Base-by-base conservation (phyloP, 2,329 filamentous ascomycete genomes). In the Myotisia sp. region DNA sequence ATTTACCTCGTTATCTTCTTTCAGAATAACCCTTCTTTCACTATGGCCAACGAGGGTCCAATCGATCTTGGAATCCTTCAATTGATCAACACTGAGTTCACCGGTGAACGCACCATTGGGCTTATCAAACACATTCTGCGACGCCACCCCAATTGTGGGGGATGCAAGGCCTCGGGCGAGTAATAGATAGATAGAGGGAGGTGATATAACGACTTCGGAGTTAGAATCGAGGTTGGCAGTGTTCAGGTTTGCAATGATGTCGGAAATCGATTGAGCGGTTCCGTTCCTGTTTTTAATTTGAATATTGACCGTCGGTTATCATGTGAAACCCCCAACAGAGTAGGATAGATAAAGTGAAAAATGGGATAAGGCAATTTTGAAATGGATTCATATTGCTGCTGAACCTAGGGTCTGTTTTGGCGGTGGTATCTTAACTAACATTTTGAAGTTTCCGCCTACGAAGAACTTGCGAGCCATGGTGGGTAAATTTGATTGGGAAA, bases 361-460 rank as follows among this genome's bases (percentile, higher is more conserved):
- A n/a, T n/a, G n/a, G n/a, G n/a, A n/a, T n/a, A n/a, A n/a, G n/a
- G n/a, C n/a, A n/a, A n/a, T 22, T 12, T 9, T 21, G 17, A 30
- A 18, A 14, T 24, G 28, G 33, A 30, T 18, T 26, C 10, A 13
- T 13, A 13, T 37, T 22, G 8, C 12, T 29, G 18, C 14, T 36
- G 12, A 20, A 5, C 21, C 10, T 36, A 37, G 43, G 33, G n/a
- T n/a, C n/a, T n/a, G n/a, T n/a, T n/a, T n/a, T n/a, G n/a, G n/a
- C n/a, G n/a, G 20, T 24, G 38, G 31, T 26, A 12, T 29, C 6
- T 39, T 29, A 23, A 60, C 71, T 58, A 67, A 92, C 86, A 95
- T 95, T 74, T 98, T 95, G 71, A 95, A 95, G 79, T 98, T 98
- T 59, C 86, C 86, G 63, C 86, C 86, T 62, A 93, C 82, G 63